Percentiles rank a stretch among this genome's conserved stretches.
Conservation (phyloP, 768 basidiomycete species). For the Boletus vinaceobasis region DNA sequence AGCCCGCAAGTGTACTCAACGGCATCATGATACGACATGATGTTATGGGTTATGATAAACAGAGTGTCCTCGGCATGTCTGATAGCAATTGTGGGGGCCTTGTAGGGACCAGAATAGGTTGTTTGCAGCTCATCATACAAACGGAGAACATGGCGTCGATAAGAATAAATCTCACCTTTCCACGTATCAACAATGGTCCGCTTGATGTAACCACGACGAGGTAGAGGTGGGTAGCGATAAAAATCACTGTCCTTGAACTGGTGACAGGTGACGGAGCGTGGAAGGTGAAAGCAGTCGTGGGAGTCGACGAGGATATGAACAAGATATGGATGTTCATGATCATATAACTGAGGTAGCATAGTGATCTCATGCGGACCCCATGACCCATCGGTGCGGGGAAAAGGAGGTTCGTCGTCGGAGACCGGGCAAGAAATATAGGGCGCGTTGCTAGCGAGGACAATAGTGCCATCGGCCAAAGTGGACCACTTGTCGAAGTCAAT, state of each 20-base stretch:
- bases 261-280: too few species aligned
- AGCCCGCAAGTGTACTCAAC: background rate
- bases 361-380: too few species aligned
- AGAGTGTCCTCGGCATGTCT: background rate
- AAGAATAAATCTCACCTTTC: background rate
- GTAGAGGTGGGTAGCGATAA: background rate
- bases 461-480: too few species aligned
- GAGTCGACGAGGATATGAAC: too few species aligned
- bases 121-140: background rate
- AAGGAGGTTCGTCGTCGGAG: too few species aligned
- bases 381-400: too few species aligned
- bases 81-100: background rate
- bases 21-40: background rate
- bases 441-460: too few species aligned
- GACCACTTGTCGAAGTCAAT: too few species aligned
- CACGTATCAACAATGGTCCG: accelerated
- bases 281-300: too few species aligned
- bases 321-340: too few species aligned
- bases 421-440: too few species aligned
- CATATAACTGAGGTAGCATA: too few species aligned
- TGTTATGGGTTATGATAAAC: background rate
- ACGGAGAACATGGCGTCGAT: background rate
- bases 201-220: background rate
- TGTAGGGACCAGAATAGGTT: background rate
- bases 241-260: background rate